Evolutionary conservation across 2,329 filamentous ascomycete genomes (phyloP), one percentile per base, ranked within the genome.

Genomic region (Alternaria tenuissima): DNA sequence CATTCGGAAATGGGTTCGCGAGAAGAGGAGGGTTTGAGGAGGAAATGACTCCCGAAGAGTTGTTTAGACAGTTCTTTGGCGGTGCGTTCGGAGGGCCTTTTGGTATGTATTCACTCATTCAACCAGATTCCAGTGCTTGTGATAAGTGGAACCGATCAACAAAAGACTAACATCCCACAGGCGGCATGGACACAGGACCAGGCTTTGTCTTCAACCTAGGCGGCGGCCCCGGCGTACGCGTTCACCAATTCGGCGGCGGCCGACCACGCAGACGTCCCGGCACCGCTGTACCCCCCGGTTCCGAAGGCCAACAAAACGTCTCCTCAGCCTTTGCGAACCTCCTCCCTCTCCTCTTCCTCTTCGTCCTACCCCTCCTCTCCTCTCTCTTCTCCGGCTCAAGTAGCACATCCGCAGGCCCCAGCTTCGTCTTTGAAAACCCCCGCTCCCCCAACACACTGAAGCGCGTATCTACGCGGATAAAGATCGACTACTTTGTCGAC

Each of bases 61-160:
- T 99, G 84, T 99, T 99, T 82, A 90, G 94, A 76, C 88, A 94
- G 65, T 99, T 99, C 86, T 99, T 99, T 82, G 92, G 92, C 48
- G 93, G 91, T 42, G 89, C 87, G 12, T 78, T 78, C 48, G 88
- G 90, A 59, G 88, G 88, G 54, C 86, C 87, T 16, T 89, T 92
- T 74, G 90, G 91, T 81, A 87, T 81, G 78, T 75, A 12, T 57
- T 20, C 46, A 18, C 18, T 8, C 46, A 18, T 16, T 8, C 46
- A 16, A 8, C 28, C 7, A 20, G 39, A 55, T 3, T 2, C 5
- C 8, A 22, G 18, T 26, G 44, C 9, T 42, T 26, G 42, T 38
- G 24, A 39, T 0, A 5, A 12, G 16, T 4, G 5, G 18, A 16
- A 26, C 6, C 38, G 41, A 12, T 53, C 43, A 56, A 41, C 22